Evolutionary conservation across 495 filamentous ascomycete species (phyloP).

Genomic region (Talaromyces wortmannii): DNA sequence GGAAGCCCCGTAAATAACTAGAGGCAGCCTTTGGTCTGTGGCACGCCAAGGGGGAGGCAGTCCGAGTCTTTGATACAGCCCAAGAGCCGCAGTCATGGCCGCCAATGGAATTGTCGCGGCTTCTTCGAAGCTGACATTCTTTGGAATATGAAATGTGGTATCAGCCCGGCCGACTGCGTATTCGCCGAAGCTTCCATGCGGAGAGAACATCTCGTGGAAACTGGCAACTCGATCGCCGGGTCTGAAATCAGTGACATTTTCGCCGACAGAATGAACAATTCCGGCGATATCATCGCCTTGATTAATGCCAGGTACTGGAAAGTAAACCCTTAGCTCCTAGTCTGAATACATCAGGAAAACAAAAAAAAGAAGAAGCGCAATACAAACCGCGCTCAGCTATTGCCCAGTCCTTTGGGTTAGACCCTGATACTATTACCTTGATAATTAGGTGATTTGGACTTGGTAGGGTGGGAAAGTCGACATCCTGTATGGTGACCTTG

Average conservation of each 20-base stretch:
- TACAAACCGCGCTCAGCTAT: neutral
- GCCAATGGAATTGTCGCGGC: constrained; percentile 66
- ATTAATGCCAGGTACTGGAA: constrained; percentile 25
- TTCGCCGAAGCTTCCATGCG: constrained; percentile 59
- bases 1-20: constrained; percentile 60
- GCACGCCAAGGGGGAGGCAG: constrained; percentile 61
- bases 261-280: constrained; percentile 54
- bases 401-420: neutral
- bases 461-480: too few relatives aligned
- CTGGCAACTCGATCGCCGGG: constrained; percentile 63
- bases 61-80: constrained; percentile 47
- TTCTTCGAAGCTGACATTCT: constrained; percentile 61
- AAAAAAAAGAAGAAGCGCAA: neutral
- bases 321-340: neutral
- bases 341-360: neutral
- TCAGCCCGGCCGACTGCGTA: constrained; percentile 59
- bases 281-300: constrained; percentile 70
- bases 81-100: constrained; percentile 65
- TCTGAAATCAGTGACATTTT: constrained; percentile 54
- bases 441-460: neutral
- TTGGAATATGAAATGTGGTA: constrained; percentile 63
- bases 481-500: too few relatives aligned
- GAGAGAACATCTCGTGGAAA: constrained; percentile 55
- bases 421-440: neutral
- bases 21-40: constrained; percentile 33